Base-by-base conservation (phyloP, 805 yeast genomes). In the Lachancea sp. region DNA sequence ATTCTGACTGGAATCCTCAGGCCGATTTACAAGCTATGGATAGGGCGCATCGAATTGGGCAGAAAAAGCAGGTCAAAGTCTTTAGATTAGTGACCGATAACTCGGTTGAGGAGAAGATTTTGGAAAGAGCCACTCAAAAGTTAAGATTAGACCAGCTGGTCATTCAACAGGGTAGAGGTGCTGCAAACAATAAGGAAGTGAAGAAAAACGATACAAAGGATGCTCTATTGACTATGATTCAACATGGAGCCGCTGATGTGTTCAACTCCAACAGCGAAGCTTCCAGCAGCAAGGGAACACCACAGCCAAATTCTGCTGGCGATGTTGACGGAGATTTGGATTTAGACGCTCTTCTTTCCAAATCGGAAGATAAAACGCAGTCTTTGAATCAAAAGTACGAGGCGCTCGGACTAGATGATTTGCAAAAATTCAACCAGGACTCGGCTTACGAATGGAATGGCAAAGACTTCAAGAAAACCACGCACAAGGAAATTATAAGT, bases 1-100 rank as follows among this genome's bases (percentile, higher is more conserved):
- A 85, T 65, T 81, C 89, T 2, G 95, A 85, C 62, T 85, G 95
- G 95, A 85, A 85, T 54, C 95, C 95, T 1, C 95, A 85, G 59
- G 93, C 91, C 3, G 95, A 85, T 71, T 73, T 85, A 52, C 95
- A 85, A 64, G 91, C 91, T 1, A 85, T 85, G 93, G 95, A 85
- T 60, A 75, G 95, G 69, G 93, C 93, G 0, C 95, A 85, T 64
- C 76, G 95, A 72, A 85, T 85, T 59, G 95, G 95, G 6, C 95
- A 85, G 62, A 85, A 82, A 37, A 85, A 84, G 53, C 95, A 85
- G 61, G 95, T 85, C 25, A 80, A 77, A 57, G 93, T 85, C 2
- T 85, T 79, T 58, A 71, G 95, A 65, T 77, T 85, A 50, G 77
- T 85, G 44, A 83, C 93, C 3, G 90, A 84, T 55, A 82, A 85